These are phyloP conservation scores for Calonectria hawksworthii DNA, from an alignment of 2,329 filamentous ascomycete genomes.

Conservation along the genomic window DNA sequence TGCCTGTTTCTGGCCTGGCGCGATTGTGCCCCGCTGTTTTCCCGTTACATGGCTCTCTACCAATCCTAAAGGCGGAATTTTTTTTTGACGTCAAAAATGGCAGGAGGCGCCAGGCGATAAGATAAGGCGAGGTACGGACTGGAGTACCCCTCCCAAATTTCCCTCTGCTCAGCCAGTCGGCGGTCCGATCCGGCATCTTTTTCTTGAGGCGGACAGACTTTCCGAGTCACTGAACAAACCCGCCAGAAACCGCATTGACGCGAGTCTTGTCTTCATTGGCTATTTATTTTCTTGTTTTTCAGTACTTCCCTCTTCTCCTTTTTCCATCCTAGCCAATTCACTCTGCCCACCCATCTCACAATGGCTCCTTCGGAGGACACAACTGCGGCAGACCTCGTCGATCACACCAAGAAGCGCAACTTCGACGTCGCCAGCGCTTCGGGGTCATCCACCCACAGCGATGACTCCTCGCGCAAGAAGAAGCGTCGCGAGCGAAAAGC, in stretches of 20 bases:
- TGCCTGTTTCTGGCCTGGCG: conserved; percentile 1
- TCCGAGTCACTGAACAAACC: conserved; percentile 1
- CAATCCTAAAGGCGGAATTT: conserved; percentile 17
- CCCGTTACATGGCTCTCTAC: conserved; percentile 15
- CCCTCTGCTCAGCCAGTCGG: conserved; percentile 32
- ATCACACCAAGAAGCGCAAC: conserved; percentile 46
- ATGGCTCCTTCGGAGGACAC: conserved; percentile 49
- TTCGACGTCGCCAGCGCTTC: conserved; percentile 45
- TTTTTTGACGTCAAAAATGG: conserved; percentile 29
- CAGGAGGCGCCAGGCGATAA: conserved; percentile 22
- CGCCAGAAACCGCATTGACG: not conserved
- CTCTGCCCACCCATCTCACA: conserved; percentile 10
- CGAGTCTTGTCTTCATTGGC: not conserved
- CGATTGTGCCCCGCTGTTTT: not conserved
- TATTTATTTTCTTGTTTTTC: conserved; percentile 18
- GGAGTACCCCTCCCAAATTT: conserved; percentile 37
- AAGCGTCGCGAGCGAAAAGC: conserved; percentile 45
- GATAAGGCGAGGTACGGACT: conserved; percentile 17
- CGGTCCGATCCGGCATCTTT: conserved; percentile 40
- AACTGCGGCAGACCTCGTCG: not conserved
- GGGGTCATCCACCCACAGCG: conserved; percentile 49
- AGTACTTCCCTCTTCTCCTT: not conserved
- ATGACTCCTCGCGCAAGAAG: conserved; percentile 47
- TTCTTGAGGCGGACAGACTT: conserved; percentile 19
- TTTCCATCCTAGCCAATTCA: not conserved